These are phyloP conservation scores for Colletotrichum salicis DNA, from an alignment of 2,329 filamentous ascomycete species.

Conservation along the genomic window DNA sequence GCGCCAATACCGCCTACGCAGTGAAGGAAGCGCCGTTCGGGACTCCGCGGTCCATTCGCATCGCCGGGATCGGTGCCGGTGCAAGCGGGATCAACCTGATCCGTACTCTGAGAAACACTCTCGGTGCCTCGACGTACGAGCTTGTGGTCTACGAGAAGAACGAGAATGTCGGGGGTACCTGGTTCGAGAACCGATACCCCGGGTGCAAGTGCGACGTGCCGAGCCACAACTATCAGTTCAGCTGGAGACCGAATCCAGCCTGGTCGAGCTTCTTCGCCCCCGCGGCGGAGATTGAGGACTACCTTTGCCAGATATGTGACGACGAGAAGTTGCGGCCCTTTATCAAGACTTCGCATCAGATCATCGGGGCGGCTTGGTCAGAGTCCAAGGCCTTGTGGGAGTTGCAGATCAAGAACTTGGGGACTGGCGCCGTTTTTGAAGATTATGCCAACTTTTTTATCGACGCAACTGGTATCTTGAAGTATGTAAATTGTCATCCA, in stretches of 20 bases:
- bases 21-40: slow-evolving; percentile 33
- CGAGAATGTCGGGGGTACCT: slow-evolving; percentile 64
- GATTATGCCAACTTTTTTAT: slow-evolving; percentile 61
- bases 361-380: slow-evolving; percentile 57
- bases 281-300: slow-evolving; percentile 65
- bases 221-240: slow-evolving; percentile 71
- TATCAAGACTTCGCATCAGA: slow-evolving; percentile 56
- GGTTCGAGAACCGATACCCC: slow-evolving; percentile 69
- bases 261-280: slow-evolving; percentile 69
- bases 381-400: slow-evolving; percentile 55
- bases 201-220: slow-evolving; percentile 68
- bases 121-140: slow-evolving; percentile 52
- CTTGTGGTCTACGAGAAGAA: slow-evolving; percentile 68
- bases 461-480: slow-evolving; percentile 62
- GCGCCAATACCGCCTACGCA: slow-evolving; percentile 21
- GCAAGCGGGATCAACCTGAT: slow-evolving; percentile 41
- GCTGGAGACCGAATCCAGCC: slow-evolving; percentile 67
- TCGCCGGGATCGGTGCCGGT: slow-evolving; percentile 35
- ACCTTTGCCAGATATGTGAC: slow-evolving; percentile 60
- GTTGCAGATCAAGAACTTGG: slow-evolving; percentile 51
- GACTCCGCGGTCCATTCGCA: slow-evolving; percentile 29
- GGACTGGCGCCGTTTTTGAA: slow-evolving; percentile 51
- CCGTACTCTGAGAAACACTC: slow-evolving; percentile 55
- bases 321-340: slow-evolving; percentile 56
- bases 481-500: slow-evolving; percentile 49